Conservation (phyloP, 2,329 filamentous ascomycete genomes). For the Pestalotiopsis fici region DNA sequence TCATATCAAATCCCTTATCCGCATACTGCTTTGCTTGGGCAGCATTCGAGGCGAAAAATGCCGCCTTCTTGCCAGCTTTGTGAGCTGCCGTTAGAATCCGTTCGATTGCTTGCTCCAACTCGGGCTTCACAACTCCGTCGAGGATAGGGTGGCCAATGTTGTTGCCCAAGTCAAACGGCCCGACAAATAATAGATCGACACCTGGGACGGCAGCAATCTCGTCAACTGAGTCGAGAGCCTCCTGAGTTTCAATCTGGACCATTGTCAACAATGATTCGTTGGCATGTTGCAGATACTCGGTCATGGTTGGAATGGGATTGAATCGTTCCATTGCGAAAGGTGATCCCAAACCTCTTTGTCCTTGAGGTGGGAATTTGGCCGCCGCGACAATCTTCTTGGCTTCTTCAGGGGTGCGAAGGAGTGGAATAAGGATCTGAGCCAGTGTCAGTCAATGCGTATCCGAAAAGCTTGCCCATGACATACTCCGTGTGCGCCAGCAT, state of each 20-base stretch:
- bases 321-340: slow-evolving; percentile 55
- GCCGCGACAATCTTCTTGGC: slow-evolving; percentile 49
- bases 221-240: slow-evolving; percentile 61
- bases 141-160: slow-evolving; percentile 65
- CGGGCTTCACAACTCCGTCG: slow-evolving; percentile 57
- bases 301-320: slow-evolving; percentile 45
- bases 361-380: slow-evolving; percentile 58
- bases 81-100: slow-evolving; percentile 58
- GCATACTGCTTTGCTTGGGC: slow-evolving; percentile 56
- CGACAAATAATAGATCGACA: slow-evolving; percentile 67
- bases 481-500: slow-evolving; percentile 59
- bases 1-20: slow-evolving; percentile 62
- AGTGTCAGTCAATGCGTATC: slow-evolving; percentile 8
- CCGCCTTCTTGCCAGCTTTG: slow-evolving; percentile 66
- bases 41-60: slow-evolving; percentile 58
- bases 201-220: slow-evolving; percentile 62
- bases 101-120: slow-evolving; percentile 60
- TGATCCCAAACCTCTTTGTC: slow-evolving; percentile 56
- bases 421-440: slow-evolving; percentile 48
- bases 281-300: slow-evolving; percentile 58
- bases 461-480: slow-evolving; percentile 15
- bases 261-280: slow-evolving; percentile 62
- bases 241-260: slow-evolving; percentile 68
- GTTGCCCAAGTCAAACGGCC: slow-evolving; percentile 67
- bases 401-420: slow-evolving; percentile 55